Conservation (phyloP, 2,329 filamentous ascomycete genomes). For the Xylaria sp. region DNA sequence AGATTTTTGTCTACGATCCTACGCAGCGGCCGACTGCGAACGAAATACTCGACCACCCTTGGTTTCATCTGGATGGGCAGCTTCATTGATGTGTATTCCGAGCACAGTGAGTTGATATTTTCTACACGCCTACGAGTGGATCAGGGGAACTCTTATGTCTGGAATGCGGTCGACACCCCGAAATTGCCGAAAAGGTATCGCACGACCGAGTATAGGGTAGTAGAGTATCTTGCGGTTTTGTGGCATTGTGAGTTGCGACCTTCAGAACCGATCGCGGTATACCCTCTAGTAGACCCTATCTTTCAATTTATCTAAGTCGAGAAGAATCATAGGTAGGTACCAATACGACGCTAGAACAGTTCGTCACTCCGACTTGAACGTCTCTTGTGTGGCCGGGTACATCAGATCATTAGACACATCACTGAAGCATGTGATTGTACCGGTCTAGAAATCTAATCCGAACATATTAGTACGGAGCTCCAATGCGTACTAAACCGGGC, state of each 20-base stretch:
- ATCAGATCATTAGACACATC: neutral
- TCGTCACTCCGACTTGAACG: neutral
- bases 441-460: too few species aligned
- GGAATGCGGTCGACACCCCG: too few species aligned
- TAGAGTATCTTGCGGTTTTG: too few species aligned
- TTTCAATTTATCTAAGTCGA: too few species aligned
- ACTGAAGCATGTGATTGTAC: neutral
- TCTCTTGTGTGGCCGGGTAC: neutral
- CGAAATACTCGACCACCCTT: neutral
- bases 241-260: too few species aligned
- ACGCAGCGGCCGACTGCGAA: neutral
- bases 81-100: neutral
- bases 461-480: too few species aligned
- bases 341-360: neutral
- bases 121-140: neutral
- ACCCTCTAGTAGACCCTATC: neutral
- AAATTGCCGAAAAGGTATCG: too few species aligned
- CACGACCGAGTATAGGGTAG: too few species aligned
- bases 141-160: too few species aligned
- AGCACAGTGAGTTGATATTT: neutral
- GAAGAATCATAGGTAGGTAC: neutral
- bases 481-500: too few species aligned
- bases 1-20: conserved; percentile 3
- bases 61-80: conserved; percentile 1
- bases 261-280: neutral